Evolutionary conservation across 2,329 filamentous ascomycete species (phyloP).

Genomic region (Colletotrichum sp.): DNA sequence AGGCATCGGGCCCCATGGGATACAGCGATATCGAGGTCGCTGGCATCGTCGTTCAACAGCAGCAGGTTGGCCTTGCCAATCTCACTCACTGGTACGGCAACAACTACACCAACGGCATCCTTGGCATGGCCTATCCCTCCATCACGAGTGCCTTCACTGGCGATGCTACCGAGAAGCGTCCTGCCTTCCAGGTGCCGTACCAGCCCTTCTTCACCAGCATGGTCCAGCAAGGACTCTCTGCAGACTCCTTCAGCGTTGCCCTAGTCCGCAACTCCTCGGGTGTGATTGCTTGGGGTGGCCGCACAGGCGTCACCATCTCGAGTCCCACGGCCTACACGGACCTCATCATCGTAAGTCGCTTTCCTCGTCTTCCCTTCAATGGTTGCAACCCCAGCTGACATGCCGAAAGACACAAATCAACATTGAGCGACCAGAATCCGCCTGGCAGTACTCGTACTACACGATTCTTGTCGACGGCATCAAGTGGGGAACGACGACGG

Average conservation of each 20-base stretch:
- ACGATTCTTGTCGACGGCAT: conserved; percentile 57
- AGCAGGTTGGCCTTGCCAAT: conserved; percentile 55
- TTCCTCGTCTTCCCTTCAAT: background rate
- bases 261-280: conserved; percentile 52
- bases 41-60: conserved; percentile 46
- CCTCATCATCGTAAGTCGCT: conserved; percentile 48
- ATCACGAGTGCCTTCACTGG: conserved; percentile 54
- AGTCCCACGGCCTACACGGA: conserved; percentile 38
- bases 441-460: conserved; percentile 56
- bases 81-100: conserved; percentile 56
- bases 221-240: conserved; percentile 47
- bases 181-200: conserved; percentile 46
- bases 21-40: conserved; percentile 50
- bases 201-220: conserved; percentile 54
- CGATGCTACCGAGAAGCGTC: conserved; percentile 38
- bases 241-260: conserved; percentile 54
- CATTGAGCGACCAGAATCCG: conserved; percentile 37
- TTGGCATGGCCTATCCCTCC: conserved; percentile 56
- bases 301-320: conserved; percentile 37
- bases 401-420: conserved; percentile 47
- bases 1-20: conserved; percentile 52
- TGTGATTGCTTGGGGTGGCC: conserved; percentile 50
- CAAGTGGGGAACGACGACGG: conserved; percentile 45
- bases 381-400: background rate
- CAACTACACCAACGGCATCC: conserved; percentile 55